Evolutionary conservation across 257 asterid species (phyloP), one percentile per base, ranked within the genome.

Genomic region (Datura wrightii): DNA sequence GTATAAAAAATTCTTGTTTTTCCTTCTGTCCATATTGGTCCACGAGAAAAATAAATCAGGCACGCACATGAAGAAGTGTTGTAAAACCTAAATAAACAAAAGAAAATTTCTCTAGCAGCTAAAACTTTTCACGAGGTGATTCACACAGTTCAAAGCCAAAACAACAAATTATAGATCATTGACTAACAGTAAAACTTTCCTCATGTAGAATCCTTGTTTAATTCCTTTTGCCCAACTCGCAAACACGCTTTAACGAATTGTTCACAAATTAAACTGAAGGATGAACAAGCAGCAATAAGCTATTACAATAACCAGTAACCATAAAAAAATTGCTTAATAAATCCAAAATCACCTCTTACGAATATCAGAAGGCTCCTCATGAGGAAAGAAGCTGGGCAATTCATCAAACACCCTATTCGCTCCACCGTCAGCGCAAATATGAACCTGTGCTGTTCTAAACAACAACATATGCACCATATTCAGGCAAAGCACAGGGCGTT

Each of bases 351-450:
- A 96, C 99, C 96, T 96, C 79, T 87, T 72, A 65, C 97, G 99
- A 82, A 94, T 86, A 86, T 88, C 87, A 19, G 67, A 85, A 60
- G 90, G 89, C 3, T 91, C 92, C 80, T 94, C 93, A 1, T 84
- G 84, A 8, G 98, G 97, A 76, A 93, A 93, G 10, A 93, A 79
- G 74, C 42, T 86, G 76, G 99, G 99, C 90, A 96, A 84, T 63
- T 93, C 98, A 88, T 96, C 99, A 84, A 85, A 93, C 92, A 96
- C 55, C 31, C 98, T 89, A 85, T 96, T 96, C 14, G 98, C 98
- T 42, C 97, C 99, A 83, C 98, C 99, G 84, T 94, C 99, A 0
- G 99, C 98, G 50, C 99, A 96, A 56, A 96, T 79, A 85, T 90
- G 98, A 86, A 93, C 80, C 39, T 84, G 89, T 84, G 98, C 99